These are phyloP conservation scores for Phytopythium vexans DNA, from an alignment of 352 stramenopile species.

Conservation along the genomic window DNA sequence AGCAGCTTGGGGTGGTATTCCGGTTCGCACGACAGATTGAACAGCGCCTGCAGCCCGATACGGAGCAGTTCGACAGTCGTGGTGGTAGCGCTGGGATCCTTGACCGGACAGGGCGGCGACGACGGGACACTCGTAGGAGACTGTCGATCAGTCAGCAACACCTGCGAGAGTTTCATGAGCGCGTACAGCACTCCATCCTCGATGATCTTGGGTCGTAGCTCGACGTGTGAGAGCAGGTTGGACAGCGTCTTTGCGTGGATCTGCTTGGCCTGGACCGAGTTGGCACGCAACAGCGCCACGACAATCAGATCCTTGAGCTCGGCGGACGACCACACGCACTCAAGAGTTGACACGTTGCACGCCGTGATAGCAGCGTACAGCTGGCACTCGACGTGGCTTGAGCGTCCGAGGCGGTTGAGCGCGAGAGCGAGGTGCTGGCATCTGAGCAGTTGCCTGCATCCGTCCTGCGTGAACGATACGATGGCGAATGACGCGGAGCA, in stretches of 20 bases:
- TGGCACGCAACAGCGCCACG: conserved; percentile 66
- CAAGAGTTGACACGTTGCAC: conserved; percentile 66
- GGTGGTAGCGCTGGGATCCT: not conserved
- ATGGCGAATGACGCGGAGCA: conserved; percentile 79
- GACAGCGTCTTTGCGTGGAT: conserved; percentile 81
- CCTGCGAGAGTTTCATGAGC: conserved; percentile 76
- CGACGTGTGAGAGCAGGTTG: conserved; percentile 65
- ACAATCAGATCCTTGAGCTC: conserved; percentile 86
- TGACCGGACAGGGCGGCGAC: too few species aligned
- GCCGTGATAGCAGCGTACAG: conserved; percentile 77
- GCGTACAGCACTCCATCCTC: conserved; percentile 78
- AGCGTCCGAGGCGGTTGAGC: conserved; percentile 66
- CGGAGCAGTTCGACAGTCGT: conserved; percentile 61
- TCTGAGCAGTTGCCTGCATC: conserved; percentile 46
- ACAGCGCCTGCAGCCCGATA: conserved; percentile 68
- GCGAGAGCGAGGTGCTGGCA: conserved; percentile 51
- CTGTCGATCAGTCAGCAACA: conserved; percentile 23
- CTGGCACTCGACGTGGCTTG: conserved; percentile 73
- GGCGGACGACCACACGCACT: conserved; percentile 66
- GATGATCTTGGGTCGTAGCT: conserved; percentile 50
- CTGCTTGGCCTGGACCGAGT: conserved; percentile 78
- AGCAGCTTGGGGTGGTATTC: conserved; percentile 71
- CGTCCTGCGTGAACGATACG: conserved; percentile 65
- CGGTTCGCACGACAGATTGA: conserved; percentile 70
- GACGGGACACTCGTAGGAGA: too few species aligned